Base-by-base conservation (phyloP, 148 eudicot genomes). In the Fallopia convolvulus region DNA sequence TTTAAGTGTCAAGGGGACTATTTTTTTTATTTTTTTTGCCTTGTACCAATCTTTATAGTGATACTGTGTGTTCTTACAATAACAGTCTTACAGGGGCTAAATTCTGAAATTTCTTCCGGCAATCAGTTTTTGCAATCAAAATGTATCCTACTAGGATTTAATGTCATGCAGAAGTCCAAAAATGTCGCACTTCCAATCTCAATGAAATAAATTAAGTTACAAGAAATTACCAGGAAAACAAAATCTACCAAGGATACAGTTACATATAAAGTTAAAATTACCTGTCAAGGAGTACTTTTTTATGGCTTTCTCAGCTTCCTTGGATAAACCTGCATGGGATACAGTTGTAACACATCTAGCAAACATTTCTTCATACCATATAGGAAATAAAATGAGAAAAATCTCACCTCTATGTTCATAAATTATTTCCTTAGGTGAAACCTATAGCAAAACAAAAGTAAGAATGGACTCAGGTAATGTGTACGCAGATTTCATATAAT, bases 401-500 rank as follows among this genome's bases (percentile, higher is more conserved):
- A 15, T 36, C 72, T 68, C 80, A 91, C 99, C 99, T 87, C 80
- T 81, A 78, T 47, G 78, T 83, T 91, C 97, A 86, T 87, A 91
- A 73, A 93, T 85, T 77, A 95, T 86, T 87, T 95, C 99, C 89
- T 90, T 91, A 3, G 99, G 99, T 5, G 97, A 86, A 63, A 93
- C 99, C 99, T 95, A 81, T 47, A 76, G 17, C 33, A n/a, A 80
- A 74, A 72, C 58, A 6, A 78, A 18, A 74, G 74, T 46, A 44
- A 15, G 26, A 30, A n/a, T 49, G 42, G 72, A 36, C 72, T 68
- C 72, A 68, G n/a, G n/a, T 68, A 44, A 33, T 33, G 39, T 68
- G 72, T 68, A 4, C 36, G 72, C 10, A 81, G 52, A 33, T 10
- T 63, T 48, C 55, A 65, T n/a, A n/a, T n/a, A n/a, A n/a, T n/a